Evolutionary conservation across 129 eudicot genomes (phyloP).

Genomic region (Heracleum sosnowskyi): DNA sequence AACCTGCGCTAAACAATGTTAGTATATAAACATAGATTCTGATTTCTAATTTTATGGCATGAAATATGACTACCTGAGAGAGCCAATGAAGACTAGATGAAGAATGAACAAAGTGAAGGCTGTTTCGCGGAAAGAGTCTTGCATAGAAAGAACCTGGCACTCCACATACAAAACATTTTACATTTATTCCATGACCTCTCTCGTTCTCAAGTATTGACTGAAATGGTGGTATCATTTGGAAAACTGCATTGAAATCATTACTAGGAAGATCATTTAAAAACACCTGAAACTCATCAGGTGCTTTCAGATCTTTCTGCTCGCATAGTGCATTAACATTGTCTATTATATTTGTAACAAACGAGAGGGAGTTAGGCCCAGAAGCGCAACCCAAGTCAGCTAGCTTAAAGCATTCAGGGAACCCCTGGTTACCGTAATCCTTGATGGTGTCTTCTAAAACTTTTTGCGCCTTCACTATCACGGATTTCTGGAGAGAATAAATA

Average conservation of each 20-base stretch:
- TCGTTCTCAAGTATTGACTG: not conserved
- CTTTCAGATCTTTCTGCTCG: not conserved
- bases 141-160: not conserved
- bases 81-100: not conserved
- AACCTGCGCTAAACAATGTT: not conserved
- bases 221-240: conserved; percentile 9
- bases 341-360: conserved; percentile 1
- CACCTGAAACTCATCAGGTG: conserved; percentile 13
- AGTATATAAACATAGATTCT: not conserved
- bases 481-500: not conserved
- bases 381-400: conserved; percentile 28
- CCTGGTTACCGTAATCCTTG: not conserved
- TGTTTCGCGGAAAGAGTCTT: not conserved
- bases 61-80: not conserved
- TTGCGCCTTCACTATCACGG: not conserved
- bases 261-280: conserved; percentile 9
- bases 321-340: not conserved
- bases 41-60: too few species aligned
- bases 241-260: not conserved
- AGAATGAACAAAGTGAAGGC: not conserved
- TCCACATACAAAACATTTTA: conserved; percentile 3
- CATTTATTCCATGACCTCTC: not conserved
- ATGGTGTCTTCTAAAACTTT: not conserved
- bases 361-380: conserved; percentile 23
- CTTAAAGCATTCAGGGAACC: not conserved